phyloP scores from a whole-genome alignment of 2,329 filamentous ascomycete species.

The Didymosphaeria variabile region DNA sequence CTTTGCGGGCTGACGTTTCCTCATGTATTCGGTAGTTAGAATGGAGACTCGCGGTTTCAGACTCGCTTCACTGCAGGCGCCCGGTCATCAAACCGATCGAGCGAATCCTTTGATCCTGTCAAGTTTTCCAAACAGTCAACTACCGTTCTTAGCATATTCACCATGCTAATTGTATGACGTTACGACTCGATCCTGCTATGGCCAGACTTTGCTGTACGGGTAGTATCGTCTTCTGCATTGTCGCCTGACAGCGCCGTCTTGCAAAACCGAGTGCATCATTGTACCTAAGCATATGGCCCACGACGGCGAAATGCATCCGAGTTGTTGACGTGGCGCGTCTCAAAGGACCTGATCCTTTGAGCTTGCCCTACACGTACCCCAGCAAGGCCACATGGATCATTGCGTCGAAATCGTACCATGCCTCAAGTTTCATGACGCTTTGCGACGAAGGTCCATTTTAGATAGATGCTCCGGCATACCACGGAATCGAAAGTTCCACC shows the following conservation, averaged over 20 bases:
- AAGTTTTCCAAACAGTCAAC: conserved; percentile 23
- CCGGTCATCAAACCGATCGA: conserved; percentile 17
- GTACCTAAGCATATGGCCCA: neutral
- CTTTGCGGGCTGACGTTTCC: conserved; percentile 15
- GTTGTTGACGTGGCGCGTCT: neutral
- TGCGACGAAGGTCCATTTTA: neutral
- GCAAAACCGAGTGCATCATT: neutral
- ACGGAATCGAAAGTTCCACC: neutral
- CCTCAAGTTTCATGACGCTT: neutral
- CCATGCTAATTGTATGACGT: conserved; percentile 21
- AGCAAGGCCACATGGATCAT: neutral
- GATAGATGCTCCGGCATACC: neutral
- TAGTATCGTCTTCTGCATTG: neutral
- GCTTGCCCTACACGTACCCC: neutral
- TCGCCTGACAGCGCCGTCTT: neutral
- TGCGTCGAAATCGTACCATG: neutral
- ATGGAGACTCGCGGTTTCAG: conserved; percentile 32
- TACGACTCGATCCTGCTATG: conserved; percentile 2
- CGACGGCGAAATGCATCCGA: neutral
- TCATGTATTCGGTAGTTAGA: conserved; percentile 36
- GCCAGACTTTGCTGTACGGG: neutral
- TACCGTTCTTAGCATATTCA: conserved; percentile 15
- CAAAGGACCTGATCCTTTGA: neutral
- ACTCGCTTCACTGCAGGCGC: conserved; percentile 24
- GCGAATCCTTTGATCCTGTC: conserved; percentile 17